Evolutionary conservation across 768 basidiomycete genomes (phyloP), one percentile per base, ranked within the genome.

Genomic region (Boletus eberwhitei): DNA sequence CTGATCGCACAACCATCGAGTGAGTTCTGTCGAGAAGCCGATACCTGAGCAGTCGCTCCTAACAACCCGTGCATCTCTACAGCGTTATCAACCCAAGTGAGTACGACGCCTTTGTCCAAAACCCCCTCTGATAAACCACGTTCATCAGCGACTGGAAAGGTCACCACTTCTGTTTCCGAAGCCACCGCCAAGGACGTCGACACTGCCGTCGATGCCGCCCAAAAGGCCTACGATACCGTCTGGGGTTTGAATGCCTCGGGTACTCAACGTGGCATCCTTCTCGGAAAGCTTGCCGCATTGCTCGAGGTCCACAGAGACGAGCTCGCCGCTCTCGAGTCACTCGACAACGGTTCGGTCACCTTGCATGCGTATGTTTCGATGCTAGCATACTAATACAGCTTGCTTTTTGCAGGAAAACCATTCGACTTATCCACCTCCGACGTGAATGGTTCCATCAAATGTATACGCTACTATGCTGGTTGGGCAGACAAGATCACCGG

Each of bases 401-500:
- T 36, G 19, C 1, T 49, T 21, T 21, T n/a, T 32, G 8, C 37
- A 80, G 82, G 85, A 41, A 86, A 87, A 71, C 77, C 80, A 2
- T 85, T 76, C 64, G 34, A 49, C 11, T 75, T 71, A 67, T 76
- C 84, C 13, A 80, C 63, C 17, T 69, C 62, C 0, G 89, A 90
- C 59, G 66, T 88, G 2, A 61, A 64, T 0, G 70, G 3, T 8
- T 35, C 63, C 6, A 55, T 66, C n/a, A 54, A 62, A 5, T 50
- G 75, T 31, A 69, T 93, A 59, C 77, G 82, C 34, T 96, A 95
- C 74, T 98, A 88, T 63, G 90, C 85, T 39, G 94, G 93, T 17
- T 90, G 90, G 85, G 90, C 92, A 21, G 93, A 94, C 75, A 96
- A 95, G 74, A 72, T 88, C 50, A 75, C 79, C 5, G 90, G 89